Base-by-base conservation (phyloP, 805 yeast genomes). In the Torulaspora quercuum region DNA sequence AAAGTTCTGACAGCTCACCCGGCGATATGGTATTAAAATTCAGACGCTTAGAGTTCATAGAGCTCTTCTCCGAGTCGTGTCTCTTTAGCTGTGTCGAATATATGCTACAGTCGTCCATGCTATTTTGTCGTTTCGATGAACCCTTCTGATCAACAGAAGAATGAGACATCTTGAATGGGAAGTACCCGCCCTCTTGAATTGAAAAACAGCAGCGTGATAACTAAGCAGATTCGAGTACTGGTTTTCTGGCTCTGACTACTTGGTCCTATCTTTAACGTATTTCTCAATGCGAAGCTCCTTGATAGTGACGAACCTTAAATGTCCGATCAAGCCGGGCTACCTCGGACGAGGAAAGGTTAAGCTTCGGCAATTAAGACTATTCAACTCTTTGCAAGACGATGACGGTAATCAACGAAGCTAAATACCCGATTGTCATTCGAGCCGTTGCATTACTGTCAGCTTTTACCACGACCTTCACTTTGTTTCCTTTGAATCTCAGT, bases 121-220 rank as follows among this genome's bases (percentile, higher is more conserved):
- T 39, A 11, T 29, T 35, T 14, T 42, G 45, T 26, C 45, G 34
- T 17, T 42, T 42, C 6, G 41, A 37, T 10, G 45, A 37, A 22
- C 35, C 31, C 30, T 34, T 42, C 32, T 33, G 37, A 22, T 13
- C 26, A 14, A 25, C 35, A 21, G 33, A 32, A 37, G 29, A 32
- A 17, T 26, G 25, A 17, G 37, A 24, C 41, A 37, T 37, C 23
- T 8, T 32, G 13, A 19, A 6, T 21, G 35, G 26, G 19, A 18
- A 10, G 21, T 32, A 7, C 35, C 34, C 17, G 27, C 10, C 16
- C 20, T 15, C 24, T 14, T 26, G 7, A n/a, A n/a, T n/a, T n/a
- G n/a, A n/a, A n/a, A n/a, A n/a, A n/a, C n/a, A n/a, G n/a, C n/a
- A n/a, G n/a, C n/a, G n/a, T n/a, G n/a, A n/a, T n/a, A n/a, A n/a